Evolutionary conservation across 768 basidiomycete genomes (phyloP).

Genomic region (Tephrocybe sp.): DNA sequence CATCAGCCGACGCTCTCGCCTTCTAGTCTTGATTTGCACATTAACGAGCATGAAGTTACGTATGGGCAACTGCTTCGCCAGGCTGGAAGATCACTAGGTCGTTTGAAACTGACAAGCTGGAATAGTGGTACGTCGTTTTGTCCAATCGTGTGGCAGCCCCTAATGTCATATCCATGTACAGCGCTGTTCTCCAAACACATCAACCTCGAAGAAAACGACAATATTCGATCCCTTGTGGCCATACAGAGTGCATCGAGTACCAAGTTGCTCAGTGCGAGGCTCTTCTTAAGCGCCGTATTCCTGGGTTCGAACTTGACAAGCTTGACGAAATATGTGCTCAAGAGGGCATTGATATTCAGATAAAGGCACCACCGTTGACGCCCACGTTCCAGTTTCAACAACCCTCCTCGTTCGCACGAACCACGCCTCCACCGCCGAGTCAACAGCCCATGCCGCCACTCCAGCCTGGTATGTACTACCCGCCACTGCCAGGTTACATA

Average conservation of each 20-base stretch:
- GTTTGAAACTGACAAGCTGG: neutral
- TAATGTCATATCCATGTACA: neutral
- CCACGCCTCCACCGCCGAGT: constrained; percentile 30
- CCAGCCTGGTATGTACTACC: constrained; percentile 36
- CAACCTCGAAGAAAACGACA: neutral
- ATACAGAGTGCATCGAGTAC: constrained; percentile 80
- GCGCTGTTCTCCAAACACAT: neutral
- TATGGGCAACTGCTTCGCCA: neutral
- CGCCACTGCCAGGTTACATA: constrained; percentile 36
- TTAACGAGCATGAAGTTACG: neutral
- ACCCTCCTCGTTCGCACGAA: constrained; percentile 25
- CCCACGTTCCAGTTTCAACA: constrained; percentile 35
- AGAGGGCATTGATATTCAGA: constrained; percentile 61
- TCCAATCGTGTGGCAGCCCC: neutral
- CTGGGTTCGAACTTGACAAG: constrained; percentile 63
- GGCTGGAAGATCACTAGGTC: neutral
- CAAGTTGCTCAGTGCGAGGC: constrained; percentile 78
- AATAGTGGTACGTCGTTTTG: neutral
- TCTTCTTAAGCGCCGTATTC: constrained; percentile 74
- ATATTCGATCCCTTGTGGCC: constrained; percentile 46
- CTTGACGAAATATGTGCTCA: constrained; percentile 65
- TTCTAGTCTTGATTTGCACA: neutral
- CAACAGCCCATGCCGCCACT: constrained; percentile 39
- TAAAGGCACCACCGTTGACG: constrained; percentile 25
- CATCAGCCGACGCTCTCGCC: neutral